These are phyloP conservation scores for Phlebiopsis flavidoalba DNA, from an alignment of 768 basidiomycete species.

Conservation along the genomic window DNA sequence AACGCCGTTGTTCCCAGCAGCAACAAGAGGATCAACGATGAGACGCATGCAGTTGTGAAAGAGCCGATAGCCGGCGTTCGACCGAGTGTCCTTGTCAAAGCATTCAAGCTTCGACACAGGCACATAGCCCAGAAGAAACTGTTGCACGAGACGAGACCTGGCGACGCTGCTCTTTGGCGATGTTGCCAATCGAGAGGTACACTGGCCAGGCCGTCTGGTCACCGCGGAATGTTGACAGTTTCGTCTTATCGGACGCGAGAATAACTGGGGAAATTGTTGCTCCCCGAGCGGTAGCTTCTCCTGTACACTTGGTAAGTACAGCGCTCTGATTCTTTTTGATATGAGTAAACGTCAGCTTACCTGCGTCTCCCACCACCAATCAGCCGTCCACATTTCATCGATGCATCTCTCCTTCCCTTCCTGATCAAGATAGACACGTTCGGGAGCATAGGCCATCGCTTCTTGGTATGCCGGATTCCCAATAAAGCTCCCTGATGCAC, in stretches of 20 bases:
- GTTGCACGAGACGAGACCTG: constrained; percentile 14
- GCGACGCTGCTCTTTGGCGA: constrained; percentile 17
- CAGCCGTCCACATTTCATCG: constrained; percentile 21
- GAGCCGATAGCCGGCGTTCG: constrained; percentile 1
- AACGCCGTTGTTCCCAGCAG: constrained; percentile 13
- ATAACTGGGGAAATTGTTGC: constrained; percentile 27
- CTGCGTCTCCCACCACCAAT: constrained; percentile 23
- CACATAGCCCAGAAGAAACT: constrained; percentile 23
- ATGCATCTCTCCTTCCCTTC: not conserved
- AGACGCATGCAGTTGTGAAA: constrained; percentile 19
- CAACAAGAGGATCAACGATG: constrained; percentile 10
- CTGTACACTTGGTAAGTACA: not conserved
- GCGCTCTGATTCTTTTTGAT: constrained; percentile 6
- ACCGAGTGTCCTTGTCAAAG: constrained; percentile 3
- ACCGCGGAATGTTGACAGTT: constrained; percentile 18
- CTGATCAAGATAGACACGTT: constrained; percentile 1
- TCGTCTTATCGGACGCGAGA: constrained; percentile 28
- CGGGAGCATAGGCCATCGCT: constrained; percentile 2
- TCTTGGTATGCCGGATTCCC: constrained; percentile 4
- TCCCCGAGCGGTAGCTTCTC: constrained; percentile 15
- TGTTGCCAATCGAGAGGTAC: constrained; percentile 26
- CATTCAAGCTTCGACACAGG: constrained; percentile 14
- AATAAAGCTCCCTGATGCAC: constrained; percentile 21
- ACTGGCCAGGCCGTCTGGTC: constrained; percentile 24
- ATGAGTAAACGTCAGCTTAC: not conserved